These are phyloP conservation scores for Spinellus fusiger DNA, from an alignment of 192 early-diverging fungal species.

Conservation along the genomic window DNA sequence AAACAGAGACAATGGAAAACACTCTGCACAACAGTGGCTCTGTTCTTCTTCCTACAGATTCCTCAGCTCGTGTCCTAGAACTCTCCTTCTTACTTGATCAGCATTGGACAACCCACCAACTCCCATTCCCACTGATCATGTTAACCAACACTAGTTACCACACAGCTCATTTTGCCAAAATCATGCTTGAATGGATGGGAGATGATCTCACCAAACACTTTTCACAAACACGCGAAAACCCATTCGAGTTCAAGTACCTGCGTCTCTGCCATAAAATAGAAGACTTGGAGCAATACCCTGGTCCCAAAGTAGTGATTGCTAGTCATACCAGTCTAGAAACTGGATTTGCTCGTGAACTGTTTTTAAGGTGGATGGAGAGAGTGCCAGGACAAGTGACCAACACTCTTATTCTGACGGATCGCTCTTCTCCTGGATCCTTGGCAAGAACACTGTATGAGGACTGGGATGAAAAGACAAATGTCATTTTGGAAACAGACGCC, in stretches of 20 bases:
- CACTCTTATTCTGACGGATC: constrained; percentile 73
- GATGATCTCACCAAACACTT: constrained; percentile 70
- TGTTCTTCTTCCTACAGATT: constrained; percentile 86
- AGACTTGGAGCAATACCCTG: constrained; percentile 62
- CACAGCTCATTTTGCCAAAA: constrained; percentile 79
- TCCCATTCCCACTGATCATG: constrained; percentile 67
- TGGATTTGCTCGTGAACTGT: constrained; percentile 77
- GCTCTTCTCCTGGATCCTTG: constrained; percentile 65
- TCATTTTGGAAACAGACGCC: constrained; percentile 23
- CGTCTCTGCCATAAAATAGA: constrained; percentile 60
- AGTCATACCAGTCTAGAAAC: constrained; percentile 71
- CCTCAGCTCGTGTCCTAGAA: constrained; percentile 86
- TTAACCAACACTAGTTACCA: constrained; percentile 70
- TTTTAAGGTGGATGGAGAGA: constrained; percentile 61
- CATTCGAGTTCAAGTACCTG: constrained; percentile 85
- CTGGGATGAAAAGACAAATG: constrained; percentile 48
- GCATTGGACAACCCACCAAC: constrained; percentile 65
- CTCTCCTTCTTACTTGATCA: constrained; percentile 84
- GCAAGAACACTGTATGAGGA: constrained; percentile 59
- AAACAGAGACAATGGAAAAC: constrained; percentile 54
- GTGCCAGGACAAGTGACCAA: constrained; percentile 33
- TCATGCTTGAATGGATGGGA: constrained; percentile 96
- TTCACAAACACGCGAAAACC: constrained; percentile 65
- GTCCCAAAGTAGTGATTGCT: constrained; percentile 82
- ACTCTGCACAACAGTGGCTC: constrained; percentile 66